Base-by-base conservation (phyloP, 1,139 yeast species). In the Suhomyces yuchorum region DNA sequence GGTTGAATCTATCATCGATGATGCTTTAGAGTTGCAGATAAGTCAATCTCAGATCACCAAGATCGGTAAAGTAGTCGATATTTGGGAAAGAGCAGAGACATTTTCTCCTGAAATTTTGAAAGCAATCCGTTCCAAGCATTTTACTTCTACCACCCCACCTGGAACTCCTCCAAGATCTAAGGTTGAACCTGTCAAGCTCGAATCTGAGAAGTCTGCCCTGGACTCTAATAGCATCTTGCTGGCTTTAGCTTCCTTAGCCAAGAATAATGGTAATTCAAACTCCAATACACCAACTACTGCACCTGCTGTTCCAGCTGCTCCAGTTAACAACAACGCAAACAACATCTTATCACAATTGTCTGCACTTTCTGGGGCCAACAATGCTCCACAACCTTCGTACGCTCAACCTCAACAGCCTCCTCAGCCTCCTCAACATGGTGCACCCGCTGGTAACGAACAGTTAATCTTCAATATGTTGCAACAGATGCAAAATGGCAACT, bases 71-170 rank as follows among this genome's bases (percentile, higher is more conserved):
- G 77, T 93, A 58, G 80, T 93, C 56, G 96, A 89, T 55, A 92
- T 93, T 60, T 93, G 99, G 99, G 90, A 84, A 59, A 82, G 90
- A 56, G 87, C 93, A 32, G 84, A 82, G 44, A 87, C 97, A 14
- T 93, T 93, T 67, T 75, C 77, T 46, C 77, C 78, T 38, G 75
- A 76, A 39, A 70, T 77, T 35, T 71, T 92, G 51, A 68, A 76
- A 46, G 66, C 77, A 19, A 78, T 88, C 49, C 80, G 84, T 63
- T 66, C 72, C n/a, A 83, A 80, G 59, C 82, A 81, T 66, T 85
- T 84, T 59, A 72, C 75, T 43, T 70, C 80, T 49, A 68, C 80
- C 22, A 80, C 86, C 6, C 80, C 84, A 8, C 88, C 89, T 46
- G 79, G 78, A 39, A 63, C 84, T 44, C 84, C 85, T 34, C 80